Base-by-base conservation (phyloP, 2,329 filamentous ascomycete species). In the Grosmannia penicillata region DNA sequence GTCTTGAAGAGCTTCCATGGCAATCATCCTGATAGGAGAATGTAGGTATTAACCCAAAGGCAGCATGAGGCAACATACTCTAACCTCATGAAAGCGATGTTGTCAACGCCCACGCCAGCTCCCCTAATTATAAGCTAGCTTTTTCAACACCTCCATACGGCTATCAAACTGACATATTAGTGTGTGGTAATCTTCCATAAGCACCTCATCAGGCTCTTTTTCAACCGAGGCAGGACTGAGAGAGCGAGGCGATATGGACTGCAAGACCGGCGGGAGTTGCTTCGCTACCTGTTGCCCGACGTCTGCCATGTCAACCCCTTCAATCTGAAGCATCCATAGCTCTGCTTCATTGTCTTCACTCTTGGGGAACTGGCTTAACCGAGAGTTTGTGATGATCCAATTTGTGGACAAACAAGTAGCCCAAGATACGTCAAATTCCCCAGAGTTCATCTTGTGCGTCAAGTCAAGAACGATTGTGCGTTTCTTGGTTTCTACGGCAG, bases 351-450 rank as follows among this genome's bases (percentile, higher is more conserved):
- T 47, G 43, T 40, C 33, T 31, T 28, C 36, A 17, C 45, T 21
- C 21, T 39, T 58, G 39, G 58, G 58, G 18, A 66, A 63, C 35
- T 58, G 63, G 17, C 58, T 57, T 31, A 75, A 51, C 37, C 55
- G 57, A 13, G 66, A 58, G 32, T 57, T 58, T 1, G 65, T 65
- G 32, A 74, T 62, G 33, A 75, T 72, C 78, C 89, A 96, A 36
- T 79, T 72, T 0, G 77, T 62, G 8, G 75, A 81, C 11, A 95
- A 61, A 44, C 79, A 86, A 30, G 80, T 75, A 1, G 82, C 80
- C 40, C 73, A 75, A 0, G 71, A 62, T 1, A 96, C 72, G 21
- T 58, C 56, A 56, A 69, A 72, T 5, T 57, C 33, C 50, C 17
- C 13, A 13, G 59, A 56, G 13, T 58, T 56, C 15, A 53, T 40